phyloP scores from a whole-genome alignment of 257 asterid species.

The Solanum etuberosum region DNA sequence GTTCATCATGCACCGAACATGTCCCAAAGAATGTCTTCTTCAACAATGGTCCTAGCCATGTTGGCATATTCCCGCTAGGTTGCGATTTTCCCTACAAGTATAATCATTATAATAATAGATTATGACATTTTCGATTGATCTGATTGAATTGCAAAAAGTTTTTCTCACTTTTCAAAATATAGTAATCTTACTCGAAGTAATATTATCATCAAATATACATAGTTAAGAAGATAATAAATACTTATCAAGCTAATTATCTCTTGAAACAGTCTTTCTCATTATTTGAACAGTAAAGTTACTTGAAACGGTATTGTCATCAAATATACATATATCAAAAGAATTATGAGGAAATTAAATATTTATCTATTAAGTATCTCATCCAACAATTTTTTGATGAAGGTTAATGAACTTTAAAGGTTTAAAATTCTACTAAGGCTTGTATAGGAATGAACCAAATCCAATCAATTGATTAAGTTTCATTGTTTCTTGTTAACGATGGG shows the following conservation, averaged over 20 bases:
- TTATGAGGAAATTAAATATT: background rate
- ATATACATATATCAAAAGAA: background rate
- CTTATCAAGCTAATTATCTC: background rate
- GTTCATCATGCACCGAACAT: slow-evolving; percentile 13
- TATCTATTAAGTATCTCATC: background rate
- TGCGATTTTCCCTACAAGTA: background rate
- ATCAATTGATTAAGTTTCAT: background rate
- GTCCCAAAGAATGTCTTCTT: slow-evolving; percentile 23
- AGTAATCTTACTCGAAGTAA: too few relatives aligned
- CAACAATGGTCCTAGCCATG: slow-evolving; percentile 20
- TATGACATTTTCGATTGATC: background rate
- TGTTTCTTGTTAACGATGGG: background rate
- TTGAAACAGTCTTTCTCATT: background rate
- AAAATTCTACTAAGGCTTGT: background rate
- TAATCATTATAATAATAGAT: background rate
- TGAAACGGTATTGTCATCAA: background rate
- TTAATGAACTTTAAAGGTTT: background rate
- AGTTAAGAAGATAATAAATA: too few relatives aligned
- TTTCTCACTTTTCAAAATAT: too few relatives aligned
- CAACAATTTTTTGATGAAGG: background rate
- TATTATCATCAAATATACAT: too few relatives aligned
- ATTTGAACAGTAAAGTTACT: background rate
- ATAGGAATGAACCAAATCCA: background rate
- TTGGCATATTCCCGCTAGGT: background rate
- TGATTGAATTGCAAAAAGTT: too few relatives aligned